Evolutionary conservation across 2,329 filamentous ascomycete species (phyloP).

Genomic region (Colletotrichum siamense): DNA sequence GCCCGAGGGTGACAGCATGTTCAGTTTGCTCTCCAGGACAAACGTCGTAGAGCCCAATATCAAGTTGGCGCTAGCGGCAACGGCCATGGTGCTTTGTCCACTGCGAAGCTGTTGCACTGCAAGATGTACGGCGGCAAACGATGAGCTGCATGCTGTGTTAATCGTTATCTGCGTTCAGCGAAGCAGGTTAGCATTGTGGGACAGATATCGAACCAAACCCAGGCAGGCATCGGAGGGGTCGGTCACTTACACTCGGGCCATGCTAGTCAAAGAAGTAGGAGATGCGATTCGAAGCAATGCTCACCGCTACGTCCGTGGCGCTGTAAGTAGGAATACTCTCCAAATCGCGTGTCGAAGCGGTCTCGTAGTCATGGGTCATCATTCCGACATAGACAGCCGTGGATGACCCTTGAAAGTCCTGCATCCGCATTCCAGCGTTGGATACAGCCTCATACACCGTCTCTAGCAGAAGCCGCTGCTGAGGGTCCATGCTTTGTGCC

Average conservation of each 20-base stretch:
- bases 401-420: neutral
- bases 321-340: slow-evolving; percentile 29
- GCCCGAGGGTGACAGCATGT: slow-evolving; percentile 39
- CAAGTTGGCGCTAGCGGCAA: slow-evolving; percentile 32
- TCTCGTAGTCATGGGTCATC: slow-evolving; percentile 29
- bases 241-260: slow-evolving; percentile 36
- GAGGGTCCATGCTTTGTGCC: slow-evolving; percentile 35
- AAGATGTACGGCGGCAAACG: slow-evolving; percentile 45
- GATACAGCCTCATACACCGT: slow-evolving; percentile 37
- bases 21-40: slow-evolving; percentile 9
- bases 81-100: slow-evolving; percentile 30
- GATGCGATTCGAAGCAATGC: slow-evolving; percentile 37
- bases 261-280: no score
- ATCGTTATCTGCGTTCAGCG: slow-evolving; percentile 44
- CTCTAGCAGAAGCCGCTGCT: slow-evolving; percentile 37
- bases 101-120: slow-evolving; percentile 39
- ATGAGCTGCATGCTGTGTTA: slow-evolving; percentile 50
- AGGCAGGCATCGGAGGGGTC: slow-evolving; percentile 42
- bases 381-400: slow-evolving; percentile 20
- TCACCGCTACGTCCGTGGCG: slow-evolving; percentile 34
- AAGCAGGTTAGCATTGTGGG: slow-evolving; percentile 32
- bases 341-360: slow-evolving; percentile 24
- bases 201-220: neutral
- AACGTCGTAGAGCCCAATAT: neutral
- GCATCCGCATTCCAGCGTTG: slow-evolving; percentile 11